These are phyloP conservation scores for Theileria orientalis DNA, from an alignment of 169 alveolate species.

Conservation along the genomic window DNA sequence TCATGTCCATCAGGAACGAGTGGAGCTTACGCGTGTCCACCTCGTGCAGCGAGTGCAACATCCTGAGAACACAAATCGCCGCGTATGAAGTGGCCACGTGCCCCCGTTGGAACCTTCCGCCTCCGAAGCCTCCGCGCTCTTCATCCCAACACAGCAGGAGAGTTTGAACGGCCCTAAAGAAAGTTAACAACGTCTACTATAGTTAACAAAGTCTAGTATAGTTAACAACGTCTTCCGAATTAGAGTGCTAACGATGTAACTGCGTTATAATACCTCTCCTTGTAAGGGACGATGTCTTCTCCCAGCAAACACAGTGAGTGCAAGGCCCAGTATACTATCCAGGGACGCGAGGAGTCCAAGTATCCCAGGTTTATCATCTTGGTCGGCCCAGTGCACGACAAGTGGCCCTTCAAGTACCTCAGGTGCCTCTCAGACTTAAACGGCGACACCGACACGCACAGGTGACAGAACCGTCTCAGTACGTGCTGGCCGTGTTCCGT, in stretches of 20 bases:
- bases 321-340: conserved; percentile 60
- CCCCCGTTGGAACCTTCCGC: conserved; percentile 85
- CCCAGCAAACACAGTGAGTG: conserved; percentile 49
- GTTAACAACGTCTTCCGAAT: not conserved
- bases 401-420: conserved; percentile 25
- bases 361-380: conserved; percentile 31
- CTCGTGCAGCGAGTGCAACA: conserved; percentile 78
- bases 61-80: conserved; percentile 79
- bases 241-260: not conserved
- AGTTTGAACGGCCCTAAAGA: conserved; percentile 27
- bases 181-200: not conserved
- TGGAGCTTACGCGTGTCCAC: conserved; percentile 84
- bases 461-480: not conserved
- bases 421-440: conserved; percentile 39
- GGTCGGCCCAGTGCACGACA: conserved; percentile 16
- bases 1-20: conserved; percentile 81
- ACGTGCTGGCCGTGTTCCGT: not conserved
- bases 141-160: conserved; percentile 59
- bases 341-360: conserved; percentile 52
- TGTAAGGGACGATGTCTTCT: conserved; percentile 29
- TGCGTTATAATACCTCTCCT: conserved; percentile 11
- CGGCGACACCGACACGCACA: conserved; percentile 23
- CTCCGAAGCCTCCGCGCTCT: conserved; percentile 88
- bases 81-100: conserved; percentile 92
- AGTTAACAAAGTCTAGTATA: not conserved